Evolutionary conservation across 2,329 filamentous ascomycete species (phyloP).

Genomic region (Hysterium pulicare): DNA sequence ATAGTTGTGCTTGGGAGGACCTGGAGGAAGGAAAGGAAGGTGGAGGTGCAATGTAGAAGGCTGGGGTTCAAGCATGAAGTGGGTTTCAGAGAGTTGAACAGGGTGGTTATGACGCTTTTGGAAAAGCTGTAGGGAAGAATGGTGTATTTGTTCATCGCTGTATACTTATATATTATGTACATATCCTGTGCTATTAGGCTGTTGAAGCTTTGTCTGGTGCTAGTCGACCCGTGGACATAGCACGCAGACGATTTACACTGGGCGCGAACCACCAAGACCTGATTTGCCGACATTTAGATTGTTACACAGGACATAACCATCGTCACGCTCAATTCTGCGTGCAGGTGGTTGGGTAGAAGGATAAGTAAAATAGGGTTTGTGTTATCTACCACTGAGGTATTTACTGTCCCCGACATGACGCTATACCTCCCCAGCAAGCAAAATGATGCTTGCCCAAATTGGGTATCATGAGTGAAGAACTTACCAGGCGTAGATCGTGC

Average conservation of each 20-base stretch:
- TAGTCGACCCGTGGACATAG: too few species aligned
- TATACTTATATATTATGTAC: too few species aligned
- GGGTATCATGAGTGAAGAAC: slow-evolving; percentile 1
- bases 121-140: slow-evolving; percentile 46
- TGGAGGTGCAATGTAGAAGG: slow-evolving; percentile 76
- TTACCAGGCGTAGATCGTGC: too few species aligned
- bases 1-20: slow-evolving; percentile 67
- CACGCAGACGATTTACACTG: neutral
- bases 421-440: neutral
- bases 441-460: slow-evolving; percentile 1
- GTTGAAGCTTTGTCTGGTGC: too few species aligned
- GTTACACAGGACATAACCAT: neutral
- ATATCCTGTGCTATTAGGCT: too few species aligned
- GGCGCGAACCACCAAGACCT: neutral
- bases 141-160: neutral
- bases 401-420: neutral
- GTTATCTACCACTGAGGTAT: neutral
- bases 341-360: neutral
- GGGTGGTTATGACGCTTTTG: slow-evolving; percentile 49
- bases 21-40: slow-evolving; percentile 44
- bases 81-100: slow-evolving; percentile 47
- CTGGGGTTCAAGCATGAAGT: slow-evolving; percentile 62
- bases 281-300: neutral
- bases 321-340: neutral
- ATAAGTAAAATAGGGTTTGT: neutral